Percentiles rank a stretch among this genome's conserved stretches.
Conservation (phyloP, 495 filamentous ascomycete species). For the Massariosphaeria phaeospora region DNA sequence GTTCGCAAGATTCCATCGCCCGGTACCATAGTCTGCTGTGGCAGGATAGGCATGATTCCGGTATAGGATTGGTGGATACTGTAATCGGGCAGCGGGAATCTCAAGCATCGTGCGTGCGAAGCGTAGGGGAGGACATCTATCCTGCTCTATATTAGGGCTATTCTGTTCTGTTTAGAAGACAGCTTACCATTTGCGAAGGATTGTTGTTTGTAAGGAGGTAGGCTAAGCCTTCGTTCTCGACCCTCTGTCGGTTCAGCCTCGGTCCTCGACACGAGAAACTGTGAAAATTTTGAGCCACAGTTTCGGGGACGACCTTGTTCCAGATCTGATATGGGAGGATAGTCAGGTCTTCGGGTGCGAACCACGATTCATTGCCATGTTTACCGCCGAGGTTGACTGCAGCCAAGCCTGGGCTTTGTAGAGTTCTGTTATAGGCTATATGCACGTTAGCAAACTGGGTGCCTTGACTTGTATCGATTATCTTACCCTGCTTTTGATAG, state of each 20-base stretch:
- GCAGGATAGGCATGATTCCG: not conserved
- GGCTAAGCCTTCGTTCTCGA: constrained; percentile 1
- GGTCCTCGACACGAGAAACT: constrained; percentile 1
- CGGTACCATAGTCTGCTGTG: not conserved
- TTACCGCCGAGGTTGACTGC: not conserved
- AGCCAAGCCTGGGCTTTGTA: not conserved
- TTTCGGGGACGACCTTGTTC: not conserved
- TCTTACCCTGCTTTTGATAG: not conserved
- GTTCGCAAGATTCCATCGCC: not conserved
- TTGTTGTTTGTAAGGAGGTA: not conserved
- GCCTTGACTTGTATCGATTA: not conserved
- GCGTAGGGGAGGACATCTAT: not conserved
- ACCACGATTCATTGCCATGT: not conserved
- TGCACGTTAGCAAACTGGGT: not conserved
- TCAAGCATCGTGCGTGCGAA: not conserved
- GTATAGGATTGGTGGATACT: not conserved
- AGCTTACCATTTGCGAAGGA: not conserved
- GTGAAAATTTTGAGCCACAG: not conserved
- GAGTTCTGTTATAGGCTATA: not conserved
- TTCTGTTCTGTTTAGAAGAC: not conserved
- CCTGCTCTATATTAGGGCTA: not conserved
- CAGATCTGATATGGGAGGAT: constrained; percentile 8
- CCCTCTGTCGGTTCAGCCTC: not conserved
- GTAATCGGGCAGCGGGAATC: not conserved
- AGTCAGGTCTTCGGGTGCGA: constrained; percentile 4